phyloP scores from a whole-genome alignment of 192 early-diverging fungal species.

The Haplosporangium gracile region DNA sequence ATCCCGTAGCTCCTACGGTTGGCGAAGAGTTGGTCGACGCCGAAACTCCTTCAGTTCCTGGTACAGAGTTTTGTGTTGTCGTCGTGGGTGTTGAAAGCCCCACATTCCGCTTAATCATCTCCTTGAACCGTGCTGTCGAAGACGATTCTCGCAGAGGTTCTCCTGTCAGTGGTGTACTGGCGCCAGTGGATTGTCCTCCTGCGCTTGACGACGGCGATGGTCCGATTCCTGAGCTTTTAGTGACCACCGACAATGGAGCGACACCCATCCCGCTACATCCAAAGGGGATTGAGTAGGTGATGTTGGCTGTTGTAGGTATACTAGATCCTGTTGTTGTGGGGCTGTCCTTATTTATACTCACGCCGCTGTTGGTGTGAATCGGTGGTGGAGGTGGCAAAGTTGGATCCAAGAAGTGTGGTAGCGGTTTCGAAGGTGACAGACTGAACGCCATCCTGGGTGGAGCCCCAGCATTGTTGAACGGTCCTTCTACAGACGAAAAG shows the following conservation, averaged over 20 bases:
- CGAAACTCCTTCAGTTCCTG: neutral
- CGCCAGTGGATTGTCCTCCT: neutral
- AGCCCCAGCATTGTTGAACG: neutral
- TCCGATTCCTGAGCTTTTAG: neutral
- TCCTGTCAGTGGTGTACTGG: neutral
- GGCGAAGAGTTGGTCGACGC: neutral
- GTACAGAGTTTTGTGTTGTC: neutral
- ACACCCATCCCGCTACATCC: constrained; percentile 21
- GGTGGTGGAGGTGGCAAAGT: constrained; percentile 16
- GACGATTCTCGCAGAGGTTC: neutral
- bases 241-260: constrained; percentile 17
- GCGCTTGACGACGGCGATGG: neutral
- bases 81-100: neutral
- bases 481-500: neutral
- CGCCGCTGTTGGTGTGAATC: constrained; percentile 1
- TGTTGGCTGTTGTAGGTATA: neutral
- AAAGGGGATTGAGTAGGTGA: constrained; percentile 12
- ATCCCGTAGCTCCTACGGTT: neutral
- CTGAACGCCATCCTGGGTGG: neutral
- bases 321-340: too few relatives aligned
- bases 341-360: neutral
- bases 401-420: neutral
- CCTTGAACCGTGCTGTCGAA: constrained; percentile 33
- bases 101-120: constrained; percentile 46
- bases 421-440: neutral